Base-by-base conservation (phyloP, 1,284 basidiomycete species). In the Cronartium quercuum region DNA sequence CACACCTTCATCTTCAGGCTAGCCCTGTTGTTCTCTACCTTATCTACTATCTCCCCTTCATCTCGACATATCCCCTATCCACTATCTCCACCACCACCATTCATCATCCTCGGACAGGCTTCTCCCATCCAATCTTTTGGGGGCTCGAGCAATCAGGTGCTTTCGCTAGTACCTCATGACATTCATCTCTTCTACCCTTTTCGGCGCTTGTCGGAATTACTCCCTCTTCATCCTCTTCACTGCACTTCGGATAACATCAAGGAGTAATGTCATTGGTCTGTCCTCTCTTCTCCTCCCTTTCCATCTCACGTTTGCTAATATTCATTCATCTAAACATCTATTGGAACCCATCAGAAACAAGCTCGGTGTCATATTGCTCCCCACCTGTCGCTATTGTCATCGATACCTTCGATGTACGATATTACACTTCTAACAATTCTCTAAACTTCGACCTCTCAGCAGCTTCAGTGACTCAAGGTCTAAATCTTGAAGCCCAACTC, bases 401-500 rank as follows among this genome's bases (percentile, higher is more conserved):
- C 44, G 77, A 77, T 10, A 76, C 76, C 12, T 77, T 81, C 62
- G 77, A 78, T 29, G 76, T 81, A 21, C 76, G 71, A 10, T 79
- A 79, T 76, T 80, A 77, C 66, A 78, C 78, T 24, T 75, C 78
- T 24, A 81, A 81, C 66, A 63, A 75, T 15, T 79, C 80, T 1
- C 76, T 82, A 65, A 79, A 79, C 62, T 81, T 82, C 64, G 78
- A 79, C 47, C 73, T 82, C 18, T 77, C 77, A 0, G 80, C 80
- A 21, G 77, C 79, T 6, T 80, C 81, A 3, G 77, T 78, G 1
- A 71, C 76, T 38, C 77, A 76, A 44, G 66, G 61, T 12, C 67
- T 81, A 55, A 69, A 78, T 64, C 76, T 82, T 35, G 63, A 42
- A 10, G 63, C 70, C 21, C 70, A 66, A 41, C 29, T 74, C 13